These are phyloP conservation scores for Daldinia grandis DNA, from an alignment of 495 filamentous ascomycete genomes.

Conservation along the genomic window DNA sequence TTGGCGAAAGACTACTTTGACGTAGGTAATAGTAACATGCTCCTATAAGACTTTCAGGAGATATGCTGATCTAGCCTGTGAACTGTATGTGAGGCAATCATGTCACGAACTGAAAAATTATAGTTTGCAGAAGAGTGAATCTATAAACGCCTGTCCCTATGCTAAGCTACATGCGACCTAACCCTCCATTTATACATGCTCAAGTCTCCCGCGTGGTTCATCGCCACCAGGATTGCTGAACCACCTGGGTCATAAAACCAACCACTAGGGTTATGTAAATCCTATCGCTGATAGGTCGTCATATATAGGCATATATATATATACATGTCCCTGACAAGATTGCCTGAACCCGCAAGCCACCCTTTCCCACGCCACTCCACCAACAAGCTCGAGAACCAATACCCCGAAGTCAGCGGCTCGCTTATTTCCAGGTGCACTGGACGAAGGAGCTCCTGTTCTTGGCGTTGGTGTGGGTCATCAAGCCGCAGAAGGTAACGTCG, in stretches of 20 bases:
- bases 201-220: neutral
- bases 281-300: neutral
- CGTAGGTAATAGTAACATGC: neutral
- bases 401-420: neutral
- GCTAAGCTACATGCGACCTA: neutral
- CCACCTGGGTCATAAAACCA: neutral
- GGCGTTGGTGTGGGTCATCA: constrained; percentile 45
- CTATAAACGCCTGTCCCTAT: neutral
- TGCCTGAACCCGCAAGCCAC: neutral
- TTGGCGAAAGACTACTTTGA: no score
- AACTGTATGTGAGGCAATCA: neutral
- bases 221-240: neutral
- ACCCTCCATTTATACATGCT: neutral
- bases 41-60: neutral
- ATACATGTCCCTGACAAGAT: neutral
- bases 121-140: neutral
- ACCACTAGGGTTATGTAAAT: neutral
- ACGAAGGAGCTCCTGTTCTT: constrained; percentile 28
- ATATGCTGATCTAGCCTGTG: neutral
- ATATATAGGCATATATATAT: no score
- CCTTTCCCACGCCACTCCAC: neutral
- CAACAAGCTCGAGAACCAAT: neutral
- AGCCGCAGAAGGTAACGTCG: constrained; percentile 20
- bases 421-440: constrained; percentile 23
- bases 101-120: no score